Conservation (phyloP, 108 stramenopile genomes). For the Nitzschia inconspicua region DNA sequence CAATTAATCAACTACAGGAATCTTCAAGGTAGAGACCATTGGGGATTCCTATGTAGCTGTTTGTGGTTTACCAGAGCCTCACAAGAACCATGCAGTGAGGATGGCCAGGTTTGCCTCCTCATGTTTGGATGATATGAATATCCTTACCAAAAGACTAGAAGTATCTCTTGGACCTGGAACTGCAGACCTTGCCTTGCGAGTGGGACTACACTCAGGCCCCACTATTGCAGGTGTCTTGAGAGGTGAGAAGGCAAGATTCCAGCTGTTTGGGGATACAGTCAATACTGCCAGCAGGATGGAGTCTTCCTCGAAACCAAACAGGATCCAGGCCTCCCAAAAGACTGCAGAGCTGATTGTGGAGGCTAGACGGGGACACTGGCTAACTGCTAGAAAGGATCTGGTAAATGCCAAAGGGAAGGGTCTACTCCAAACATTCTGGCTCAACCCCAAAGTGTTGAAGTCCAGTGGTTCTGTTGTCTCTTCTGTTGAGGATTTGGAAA, state of each 20-base stretch:
- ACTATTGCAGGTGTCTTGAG: conserved; percentile 27
- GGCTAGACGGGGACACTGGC: not conserved
- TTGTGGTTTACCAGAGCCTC: conserved; percentile 13
- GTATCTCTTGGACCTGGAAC: conserved; percentile 17
- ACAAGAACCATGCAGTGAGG: conserved; percentile 13
- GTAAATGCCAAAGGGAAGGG: conserved; percentile 12
- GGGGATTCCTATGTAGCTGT: conserved; percentile 23
- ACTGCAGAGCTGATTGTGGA: conserved; percentile 10
- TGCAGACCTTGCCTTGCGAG: not conserved
- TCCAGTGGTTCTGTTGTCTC: too few species aligned
- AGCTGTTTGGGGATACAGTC: conserved; percentile 14
- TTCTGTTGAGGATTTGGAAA: too few species aligned
- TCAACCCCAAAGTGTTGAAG: too few species aligned
- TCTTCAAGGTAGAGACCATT: conserved; percentile 22
- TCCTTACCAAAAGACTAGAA: not conserved
- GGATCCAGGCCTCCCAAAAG: conserved; percentile 11
- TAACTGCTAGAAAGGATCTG: conserved; percentile 3
- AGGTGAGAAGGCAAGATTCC: conserved; percentile 28
- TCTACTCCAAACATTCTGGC: conserved; percentile 12
- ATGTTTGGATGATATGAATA: conserved; percentile 9
- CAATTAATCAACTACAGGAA: too few species aligned
- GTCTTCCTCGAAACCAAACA: not conserved
- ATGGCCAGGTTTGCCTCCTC: conserved; percentile 19
- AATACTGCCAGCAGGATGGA: conserved; percentile 12
- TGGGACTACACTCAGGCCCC: conserved; percentile 13